A percentile compares a stretch with the other conserved stretches of the same genome.
Conservation (phyloP, 2,329 filamentous ascomycete genomes). For the Diplodia mutila region DNA sequence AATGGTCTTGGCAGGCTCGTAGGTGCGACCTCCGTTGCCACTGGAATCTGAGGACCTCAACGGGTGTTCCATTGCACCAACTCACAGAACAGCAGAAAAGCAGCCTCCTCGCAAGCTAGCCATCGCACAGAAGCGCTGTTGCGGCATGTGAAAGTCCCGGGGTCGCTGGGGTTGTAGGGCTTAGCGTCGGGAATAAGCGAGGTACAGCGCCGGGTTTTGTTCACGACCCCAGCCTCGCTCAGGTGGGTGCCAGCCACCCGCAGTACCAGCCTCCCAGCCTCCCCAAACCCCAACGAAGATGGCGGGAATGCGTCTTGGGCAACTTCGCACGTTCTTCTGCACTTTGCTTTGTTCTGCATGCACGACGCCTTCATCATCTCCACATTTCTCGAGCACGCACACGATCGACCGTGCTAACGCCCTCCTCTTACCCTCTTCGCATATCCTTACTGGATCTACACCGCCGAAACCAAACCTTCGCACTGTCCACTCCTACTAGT, state of each 20-base stretch:
- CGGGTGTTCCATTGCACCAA: background rate
- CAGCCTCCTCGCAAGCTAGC: background rate
- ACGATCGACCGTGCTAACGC: constrained; percentile 16
- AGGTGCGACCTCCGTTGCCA: background rate
- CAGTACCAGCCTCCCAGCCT: constrained; percentile 19
- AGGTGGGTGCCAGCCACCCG: constrained; percentile 17
- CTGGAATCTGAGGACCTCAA: no score
- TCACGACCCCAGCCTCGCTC: constrained; percentile 18
- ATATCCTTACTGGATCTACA: constrained; percentile 14
- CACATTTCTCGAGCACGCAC: constrained; percentile 19
- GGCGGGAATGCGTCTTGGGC: constrained; percentile 5
- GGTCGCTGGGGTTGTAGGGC: constrained; percentile 15
- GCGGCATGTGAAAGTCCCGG: constrained; percentile 16
- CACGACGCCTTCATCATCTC: constrained; percentile 17
- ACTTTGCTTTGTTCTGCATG: constrained; percentile 18
- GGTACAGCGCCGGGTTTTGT: constrained; percentile 9
- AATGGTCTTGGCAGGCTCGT: background rate
- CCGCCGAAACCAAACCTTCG: background rate
- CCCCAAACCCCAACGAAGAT: constrained; percentile 1
- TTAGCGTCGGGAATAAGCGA: constrained; percentile 26
- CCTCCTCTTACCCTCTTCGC: constrained; percentile 2
- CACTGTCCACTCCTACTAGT: background rate
- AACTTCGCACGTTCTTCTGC: background rate
- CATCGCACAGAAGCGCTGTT: background rate
- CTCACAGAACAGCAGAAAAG: background rate